Evolutionary conservation across 1,139 yeast genomes (phyloP).

Genomic region (Candida pseudoviswanathii): DNA sequence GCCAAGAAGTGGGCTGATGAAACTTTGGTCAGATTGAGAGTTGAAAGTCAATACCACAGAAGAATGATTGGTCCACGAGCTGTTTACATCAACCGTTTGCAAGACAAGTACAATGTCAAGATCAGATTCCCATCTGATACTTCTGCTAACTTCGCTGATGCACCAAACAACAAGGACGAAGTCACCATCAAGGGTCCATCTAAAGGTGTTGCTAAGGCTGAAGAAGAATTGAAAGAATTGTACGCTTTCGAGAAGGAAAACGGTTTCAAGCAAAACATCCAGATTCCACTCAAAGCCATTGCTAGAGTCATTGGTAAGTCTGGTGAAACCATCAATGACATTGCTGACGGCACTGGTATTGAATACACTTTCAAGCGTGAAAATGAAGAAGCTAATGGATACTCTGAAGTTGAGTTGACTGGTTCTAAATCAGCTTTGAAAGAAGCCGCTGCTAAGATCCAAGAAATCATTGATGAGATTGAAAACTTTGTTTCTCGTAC

Average conservation of each 20-base stretch:
- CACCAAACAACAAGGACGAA: slow-evolving; percentile 55
- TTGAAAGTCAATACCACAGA: slow-evolving; percentile 80
- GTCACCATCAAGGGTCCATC: slow-evolving; percentile 90
- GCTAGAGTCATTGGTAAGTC: slow-evolving; percentile 87
- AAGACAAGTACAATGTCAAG: slow-evolving; percentile 83
- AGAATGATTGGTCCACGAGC: slow-evolving; percentile 86
- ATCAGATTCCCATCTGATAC: slow-evolving; percentile 68
- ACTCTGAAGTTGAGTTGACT: slow-evolving; percentile 65
- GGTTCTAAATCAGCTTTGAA: slow-evolving; percentile 84
- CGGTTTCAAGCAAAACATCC: slow-evolving; percentile 64
- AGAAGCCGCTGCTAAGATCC: slow-evolving; percentile 67
- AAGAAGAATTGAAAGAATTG: slow-evolving; percentile 82
- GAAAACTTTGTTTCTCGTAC: slow-evolving; percentile 65
- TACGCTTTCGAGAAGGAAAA: slow-evolving; percentile 87
- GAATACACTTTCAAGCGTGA: slow-evolving; percentile 66
- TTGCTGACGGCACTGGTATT: slow-evolving; percentile 79
- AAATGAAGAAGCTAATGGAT: slow-evolving; percentile 43
- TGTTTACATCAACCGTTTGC: slow-evolving; percentile 78
- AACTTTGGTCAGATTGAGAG: slow-evolving; percentile 58
- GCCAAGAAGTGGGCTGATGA: slow-evolving; percentile 87
- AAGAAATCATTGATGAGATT: slow-evolving; percentile 64
- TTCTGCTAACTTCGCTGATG: slow-evolving; percentile 32
- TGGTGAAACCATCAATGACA: slow-evolving; percentile 83
- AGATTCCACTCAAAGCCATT: slow-evolving; percentile 72
- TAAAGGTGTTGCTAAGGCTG: slow-evolving; percentile 81